A percentile compares a stretch with the other conserved stretches of the same genome.
Conservation (phyloP, 2,329 filamentous ascomycete species). For the Penicillium rolfsii region DNA sequence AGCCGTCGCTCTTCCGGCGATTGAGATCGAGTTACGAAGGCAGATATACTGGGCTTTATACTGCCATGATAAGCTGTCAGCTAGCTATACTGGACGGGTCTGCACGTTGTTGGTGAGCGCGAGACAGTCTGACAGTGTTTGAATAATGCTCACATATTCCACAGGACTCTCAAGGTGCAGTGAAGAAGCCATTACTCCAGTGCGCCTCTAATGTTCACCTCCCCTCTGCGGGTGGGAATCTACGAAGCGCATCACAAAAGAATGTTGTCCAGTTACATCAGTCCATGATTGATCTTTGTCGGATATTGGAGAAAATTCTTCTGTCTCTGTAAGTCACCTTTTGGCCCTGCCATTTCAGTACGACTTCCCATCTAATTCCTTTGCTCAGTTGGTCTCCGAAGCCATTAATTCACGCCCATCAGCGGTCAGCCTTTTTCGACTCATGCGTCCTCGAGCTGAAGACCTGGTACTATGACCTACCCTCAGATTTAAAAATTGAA, state of each 20-base stretch:
- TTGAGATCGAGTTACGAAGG: constrained; percentile 38
- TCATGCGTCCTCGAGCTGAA: constrained; percentile 39
- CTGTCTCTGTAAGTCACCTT: constrained; percentile 32
- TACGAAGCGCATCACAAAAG: constrained; percentile 22
- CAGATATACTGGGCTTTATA: constrained; percentile 46
- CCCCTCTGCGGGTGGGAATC: constrained; percentile 22
- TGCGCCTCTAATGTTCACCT: constrained; percentile 16
- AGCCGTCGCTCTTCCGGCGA: constrained; percentile 28
- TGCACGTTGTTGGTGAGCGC: constrained; percentile 41
- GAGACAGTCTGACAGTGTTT: too few relatives aligned
- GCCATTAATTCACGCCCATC: constrained; percentile 24
- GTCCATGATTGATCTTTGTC: constrained; percentile 35
- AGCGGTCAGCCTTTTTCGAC: constrained; percentile 35
- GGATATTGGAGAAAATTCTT: constrained; percentile 39
- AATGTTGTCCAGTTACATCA: constrained; percentile 28
- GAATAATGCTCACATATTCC: background rate
- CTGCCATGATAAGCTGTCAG: constrained; percentile 41
- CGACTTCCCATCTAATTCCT: background rate
- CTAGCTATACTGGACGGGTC: constrained; percentile 42
- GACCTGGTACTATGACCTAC: constrained; percentile 42
- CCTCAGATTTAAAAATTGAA: constrained; percentile 36
- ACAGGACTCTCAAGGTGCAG: constrained; percentile 38
- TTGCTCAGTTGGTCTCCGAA: constrained; percentile 38
- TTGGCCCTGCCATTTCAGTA: background rate
- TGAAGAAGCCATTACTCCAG: constrained; percentile 31